Evolutionary conservation across 257 asterid species (phyloP).

Genomic region (Lycium barbarum): DNA sequence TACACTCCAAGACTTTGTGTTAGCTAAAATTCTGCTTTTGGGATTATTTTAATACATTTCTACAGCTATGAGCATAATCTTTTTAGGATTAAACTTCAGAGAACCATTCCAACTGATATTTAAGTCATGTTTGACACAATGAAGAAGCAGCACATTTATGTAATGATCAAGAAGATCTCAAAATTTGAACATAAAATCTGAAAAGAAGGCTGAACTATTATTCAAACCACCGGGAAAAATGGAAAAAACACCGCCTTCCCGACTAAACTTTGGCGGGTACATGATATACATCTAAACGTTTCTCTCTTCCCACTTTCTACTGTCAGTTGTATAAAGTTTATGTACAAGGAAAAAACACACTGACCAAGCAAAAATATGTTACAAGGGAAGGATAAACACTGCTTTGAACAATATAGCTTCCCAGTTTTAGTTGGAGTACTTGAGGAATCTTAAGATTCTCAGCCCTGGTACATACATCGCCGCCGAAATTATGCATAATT

Average conservation of each 20-base stretch:
- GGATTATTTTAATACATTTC: background rate
- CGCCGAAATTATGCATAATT: background rate
- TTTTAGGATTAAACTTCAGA: background rate
- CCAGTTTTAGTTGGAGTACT: conserved; percentile 18
- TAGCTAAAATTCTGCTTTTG: background rate
- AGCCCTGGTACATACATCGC: background rate
- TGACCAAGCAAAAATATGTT: conserved; percentile 36
- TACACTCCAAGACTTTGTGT: background rate
- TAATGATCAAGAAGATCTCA: background rate
- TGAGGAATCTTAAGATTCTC: background rate
- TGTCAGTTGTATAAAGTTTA: conserved; percentile 41
- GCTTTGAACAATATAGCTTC: conserved; percentile 25
- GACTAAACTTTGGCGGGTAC: conserved; percentile 32
- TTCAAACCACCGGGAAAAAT: conserved; percentile 32
- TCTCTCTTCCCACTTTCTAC: conserved; percentile 29
- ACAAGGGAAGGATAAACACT: conserved; percentile 35
- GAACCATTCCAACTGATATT: background rate
- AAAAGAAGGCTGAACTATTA: conserved; percentile 26
- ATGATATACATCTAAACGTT: conserved; percentile 32
- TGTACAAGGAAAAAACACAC: conserved; percentile 48
- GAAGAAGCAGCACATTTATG: background rate
- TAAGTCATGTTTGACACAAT: background rate
- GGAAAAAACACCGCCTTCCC: conserved; percentile 31
- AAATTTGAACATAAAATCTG: conserved; percentile 7
- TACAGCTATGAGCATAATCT: background rate